These are phyloP conservation scores for Chenopodium berlandieri DNA, from an alignment of 148 eudicot species.

Conservation along the genomic window DNA sequence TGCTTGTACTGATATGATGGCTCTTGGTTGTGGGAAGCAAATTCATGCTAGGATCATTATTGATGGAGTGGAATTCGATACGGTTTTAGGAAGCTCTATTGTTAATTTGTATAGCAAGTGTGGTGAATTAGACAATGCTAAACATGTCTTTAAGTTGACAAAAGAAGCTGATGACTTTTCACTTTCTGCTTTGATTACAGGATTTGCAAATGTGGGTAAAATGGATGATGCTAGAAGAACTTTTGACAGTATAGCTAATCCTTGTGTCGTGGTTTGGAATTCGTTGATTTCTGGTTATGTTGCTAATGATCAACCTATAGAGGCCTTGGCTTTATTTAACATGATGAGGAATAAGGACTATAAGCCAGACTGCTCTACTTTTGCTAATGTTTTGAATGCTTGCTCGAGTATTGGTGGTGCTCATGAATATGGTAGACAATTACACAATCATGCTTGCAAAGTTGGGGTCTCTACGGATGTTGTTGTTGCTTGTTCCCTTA, in stretches of 20 bases:
- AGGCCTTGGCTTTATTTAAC: conserved; percentile 49
- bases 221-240: conserved; percentile 63
- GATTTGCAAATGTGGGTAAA: conserved; percentile 61
- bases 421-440: conserved; percentile 50
- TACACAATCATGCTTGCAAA: conserved; percentile 59
- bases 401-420: conserved; percentile 47
- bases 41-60: conserved; percentile 60
- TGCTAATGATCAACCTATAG: conserved; percentile 35
- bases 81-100: conserved; percentile 73
- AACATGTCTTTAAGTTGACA: conserved; percentile 38
- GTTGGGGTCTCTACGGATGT: conserved; percentile 49
- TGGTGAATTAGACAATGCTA: conserved; percentile 62
- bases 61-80: conserved; percentile 56
- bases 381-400: conserved; percentile 58
- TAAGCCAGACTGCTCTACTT: conserved; percentile 57
- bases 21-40: conserved; percentile 67
- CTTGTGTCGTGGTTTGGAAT: conserved; percentile 72
- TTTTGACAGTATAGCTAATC: conserved; percentile 36
- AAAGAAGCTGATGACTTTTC: conserved; percentile 62
- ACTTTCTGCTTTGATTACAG: conserved; percentile 80
- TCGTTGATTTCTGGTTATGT: conserved; percentile 78
- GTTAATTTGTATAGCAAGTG: conserved; percentile 83
- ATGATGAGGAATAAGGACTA: conserved; percentile 50
- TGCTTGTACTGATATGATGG: conserved; percentile 67
- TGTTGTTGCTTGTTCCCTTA: conserved; percentile 55